phyloP scores from a whole-genome alignment of 306 rosid genomes.

The Quercus engelmannii region DNA sequence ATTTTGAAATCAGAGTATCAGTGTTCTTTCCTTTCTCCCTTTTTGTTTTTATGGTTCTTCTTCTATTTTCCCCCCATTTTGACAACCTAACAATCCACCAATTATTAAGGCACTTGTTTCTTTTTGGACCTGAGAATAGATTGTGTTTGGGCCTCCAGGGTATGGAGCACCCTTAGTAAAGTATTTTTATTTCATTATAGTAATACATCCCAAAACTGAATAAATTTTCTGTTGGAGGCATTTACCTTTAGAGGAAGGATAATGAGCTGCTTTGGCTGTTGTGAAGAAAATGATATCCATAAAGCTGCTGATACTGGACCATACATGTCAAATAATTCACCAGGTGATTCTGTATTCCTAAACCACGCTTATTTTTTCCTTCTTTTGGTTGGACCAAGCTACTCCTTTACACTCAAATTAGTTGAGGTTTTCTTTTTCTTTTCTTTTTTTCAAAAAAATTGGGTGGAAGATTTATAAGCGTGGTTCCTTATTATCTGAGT shows the following conservation, averaged over 20 bases:
- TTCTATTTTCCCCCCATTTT: neutral
- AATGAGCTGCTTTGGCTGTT: constrained; percentile 79
- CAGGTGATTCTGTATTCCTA: constrained; percentile 32
- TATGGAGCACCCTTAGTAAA: neutral
- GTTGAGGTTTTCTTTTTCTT: neutral
- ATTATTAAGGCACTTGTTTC: neutral
- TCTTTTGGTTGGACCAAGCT: constrained; percentile 1
- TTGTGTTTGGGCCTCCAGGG: neutral
- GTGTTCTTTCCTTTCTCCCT: neutral
- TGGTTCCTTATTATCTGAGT: neutral
- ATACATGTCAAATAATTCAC: constrained; percentile 30
- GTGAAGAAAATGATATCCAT: constrained; percentile 44
- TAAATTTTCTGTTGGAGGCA: neutral
- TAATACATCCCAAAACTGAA: neutral
- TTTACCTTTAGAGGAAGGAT: constrained; percentile 14
- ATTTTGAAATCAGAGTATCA: neutral
- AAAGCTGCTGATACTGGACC: constrained; percentile 37
- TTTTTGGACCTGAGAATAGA: neutral
- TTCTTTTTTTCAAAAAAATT: neutral
- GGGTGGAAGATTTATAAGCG: neutral
- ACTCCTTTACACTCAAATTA: neutral
- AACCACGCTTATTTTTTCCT: neutral
- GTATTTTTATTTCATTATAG: neutral
- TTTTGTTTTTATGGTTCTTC: neutral
- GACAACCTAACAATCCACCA: neutral